phyloP scores from a whole-genome alignment of 1,284 basidiomycete genomes.

The Phenoliferia sp. region DNA sequence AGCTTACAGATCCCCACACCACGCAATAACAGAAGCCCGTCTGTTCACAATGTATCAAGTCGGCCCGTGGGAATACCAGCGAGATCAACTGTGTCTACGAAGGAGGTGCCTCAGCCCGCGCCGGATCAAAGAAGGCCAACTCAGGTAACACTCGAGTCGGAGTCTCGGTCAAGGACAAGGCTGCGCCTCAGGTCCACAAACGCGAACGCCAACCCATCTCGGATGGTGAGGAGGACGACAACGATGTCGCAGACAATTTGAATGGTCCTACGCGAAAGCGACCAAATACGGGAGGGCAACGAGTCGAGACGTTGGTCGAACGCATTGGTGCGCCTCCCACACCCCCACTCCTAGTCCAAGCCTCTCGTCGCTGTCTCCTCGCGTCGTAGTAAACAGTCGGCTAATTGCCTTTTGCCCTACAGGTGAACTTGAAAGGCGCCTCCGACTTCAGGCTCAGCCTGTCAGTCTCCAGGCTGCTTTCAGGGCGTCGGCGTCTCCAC shows the following conservation, averaged over 20 bases:
- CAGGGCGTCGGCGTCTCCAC: neutral
- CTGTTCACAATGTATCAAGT: constrained; percentile 28
- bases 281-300: neutral
- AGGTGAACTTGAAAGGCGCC: constrained; percentile 6
- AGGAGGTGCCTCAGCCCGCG: constrained; percentile 11
- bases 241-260: neutral
- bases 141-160: neutral
- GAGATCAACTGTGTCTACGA: constrained; percentile 25
- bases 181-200: neutral
- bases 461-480: neutral
- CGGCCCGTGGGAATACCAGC: constrained; percentile 11
- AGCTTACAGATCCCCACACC: too few species aligned
- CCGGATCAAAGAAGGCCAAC: constrained; percentile 3
- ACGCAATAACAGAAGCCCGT: neutral
- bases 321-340: constrained; percentile 3
- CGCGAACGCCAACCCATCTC: neutral
- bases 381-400: neutral
- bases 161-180: neutral
- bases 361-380: too few species aligned
- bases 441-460: neutral
- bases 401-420: neutral
- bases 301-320: constrained; percentile 4
- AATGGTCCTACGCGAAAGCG: neutral
- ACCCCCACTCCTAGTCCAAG: too few species aligned
- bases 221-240: neutral